These are phyloP conservation scores for Nakazawaea siamensis DNA, from an alignment of 805 yeast genomes.

Conservation along the genomic window DNA sequence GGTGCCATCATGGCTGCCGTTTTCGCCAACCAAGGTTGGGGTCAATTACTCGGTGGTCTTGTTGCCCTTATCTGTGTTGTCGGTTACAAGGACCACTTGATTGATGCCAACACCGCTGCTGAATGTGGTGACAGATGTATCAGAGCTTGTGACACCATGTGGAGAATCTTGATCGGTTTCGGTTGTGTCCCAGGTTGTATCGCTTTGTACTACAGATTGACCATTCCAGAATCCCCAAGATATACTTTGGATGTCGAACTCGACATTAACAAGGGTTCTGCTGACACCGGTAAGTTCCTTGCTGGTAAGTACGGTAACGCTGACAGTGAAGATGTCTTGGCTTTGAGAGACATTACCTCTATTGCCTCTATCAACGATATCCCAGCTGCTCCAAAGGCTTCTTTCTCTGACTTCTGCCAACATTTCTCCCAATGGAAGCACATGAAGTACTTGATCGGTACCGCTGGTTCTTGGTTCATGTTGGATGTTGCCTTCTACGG, in stretches of 20 bases:
- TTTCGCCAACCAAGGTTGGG: constrained; percentile 96
- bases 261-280: constrained; percentile 47
- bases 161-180: constrained; percentile 86
- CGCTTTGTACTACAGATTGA: constrained; percentile 85
- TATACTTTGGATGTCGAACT: constrained; percentile 70
- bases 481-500: constrained; percentile 90
- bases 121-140: constrained; percentile 62
- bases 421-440: constrained; percentile 87
- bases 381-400: constrained; percentile 68
- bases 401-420: constrained; percentile 56
- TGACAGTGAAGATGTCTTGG: constrained; percentile 31
- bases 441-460: constrained; percentile 75
- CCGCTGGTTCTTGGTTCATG: constrained; percentile 89
- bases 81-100: constrained; percentile 61
- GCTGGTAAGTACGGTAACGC: constrained; percentile 47
- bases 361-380: constrained; percentile 11
- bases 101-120: constrained; percentile 41
- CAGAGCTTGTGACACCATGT: constrained; percentile 84
- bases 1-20: constrained; percentile 97
- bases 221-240: constrained; percentile 94
- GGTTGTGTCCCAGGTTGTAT: constrained; percentile 84
- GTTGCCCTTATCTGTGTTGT: constrained; percentile 71
- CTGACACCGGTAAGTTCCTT: constrained; percentile 43
- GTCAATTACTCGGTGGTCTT: constrained; percentile 83
- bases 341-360: constrained; percentile 31